phyloP scores from a whole-genome alignment of 192 early-diverging fungal genomes.

The Entomortierella beljakovae region DNA sequence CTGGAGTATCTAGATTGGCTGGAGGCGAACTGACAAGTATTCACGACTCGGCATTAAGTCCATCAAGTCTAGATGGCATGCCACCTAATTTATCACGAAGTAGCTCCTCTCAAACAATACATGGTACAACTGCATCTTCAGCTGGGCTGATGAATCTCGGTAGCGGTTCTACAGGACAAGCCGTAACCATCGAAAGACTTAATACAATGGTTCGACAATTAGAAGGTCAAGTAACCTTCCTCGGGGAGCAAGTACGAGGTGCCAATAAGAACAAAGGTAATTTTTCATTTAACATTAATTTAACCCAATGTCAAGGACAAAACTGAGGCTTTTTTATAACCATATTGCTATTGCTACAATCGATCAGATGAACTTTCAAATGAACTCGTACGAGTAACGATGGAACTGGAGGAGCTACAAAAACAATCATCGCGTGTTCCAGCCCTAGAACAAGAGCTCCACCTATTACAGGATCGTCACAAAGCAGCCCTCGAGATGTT shows the following conservation, averaged over 20 bases:
- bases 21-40: not conserved
- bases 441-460: conserved; percentile 63
- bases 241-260: conserved; percentile 73
- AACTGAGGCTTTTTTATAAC: not conserved
- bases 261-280: conserved; percentile 68
- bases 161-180: conserved; percentile 15
- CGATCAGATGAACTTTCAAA: conserved; percentile 74
- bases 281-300: not conserved
- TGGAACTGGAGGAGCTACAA: conserved; percentile 73
- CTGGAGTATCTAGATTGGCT: not conserved
- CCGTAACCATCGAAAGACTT: conserved; percentile 71
- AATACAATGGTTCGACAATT: conserved; percentile 68
- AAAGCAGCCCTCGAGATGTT: conserved; percentile 85
- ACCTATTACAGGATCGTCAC: conserved; percentile 72
- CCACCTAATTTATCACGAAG: conserved; percentile 26
- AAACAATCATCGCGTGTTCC: conserved; percentile 35
- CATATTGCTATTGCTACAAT: conserved; percentile 2
- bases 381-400: conserved; percentile 75
- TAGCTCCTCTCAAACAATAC: conserved; percentile 32
- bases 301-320: not conserved
- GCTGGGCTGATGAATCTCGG: conserved; percentile 19
- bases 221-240: conserved; percentile 73
- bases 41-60: conserved; percentile 17
- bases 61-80: conserved; percentile 24
- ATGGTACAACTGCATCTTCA: not conserved